Base-by-base conservation (phyloP, 1,284 basidiomycete species). In the Termitomyces sp. region DNA sequence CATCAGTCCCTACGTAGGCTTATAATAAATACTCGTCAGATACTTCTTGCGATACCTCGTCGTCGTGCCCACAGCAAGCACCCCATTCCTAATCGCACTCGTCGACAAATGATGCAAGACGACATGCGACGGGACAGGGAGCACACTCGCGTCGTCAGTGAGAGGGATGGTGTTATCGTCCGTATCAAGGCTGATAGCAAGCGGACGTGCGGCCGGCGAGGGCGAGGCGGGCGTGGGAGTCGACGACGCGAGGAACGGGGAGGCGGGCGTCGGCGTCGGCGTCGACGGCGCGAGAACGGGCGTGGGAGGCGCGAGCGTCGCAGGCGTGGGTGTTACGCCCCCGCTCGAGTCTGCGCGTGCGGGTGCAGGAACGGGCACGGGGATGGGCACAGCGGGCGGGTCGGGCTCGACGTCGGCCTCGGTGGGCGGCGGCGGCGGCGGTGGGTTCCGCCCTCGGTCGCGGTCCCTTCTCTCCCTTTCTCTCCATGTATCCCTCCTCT, bases 21-120 rank as follows among this genome's bases (percentile, higher is more conserved):
- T 81, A 62, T 82, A 81, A 64, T 79, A 81, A 57, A 81, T 72
- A 43, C 78, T 81, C 42, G 80, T 81, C 64, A 82, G 62, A 69
- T 77, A 81, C 85, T 99, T 99, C 72, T 92, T 84, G 71, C 86
- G 79, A 75, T 98, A 99, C 64, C 96, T 76, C 41, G 90, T 95
- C 50, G 96, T 97, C 49, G 87, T 93, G 13, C 90, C 95, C 1
- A 98, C 93, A 34, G 94, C 94, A 41, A 99, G 72, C 42, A 96
- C 93, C 3, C 94, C 94, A 66, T 95, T 93, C 68, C 88, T 83
- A 64, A 99, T 99, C 56, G 94, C 92, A 67, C 92, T 96, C 47
- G 96, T 98, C 57, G 93, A 93, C 54, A 99, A 72, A 69, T 99
- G 97, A 61, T 97, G 93, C 58, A 99, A 76, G 38, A 98, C 93